Conservation (phyloP, 768 basidiomycete species). For the Russula olivacea region DNA sequence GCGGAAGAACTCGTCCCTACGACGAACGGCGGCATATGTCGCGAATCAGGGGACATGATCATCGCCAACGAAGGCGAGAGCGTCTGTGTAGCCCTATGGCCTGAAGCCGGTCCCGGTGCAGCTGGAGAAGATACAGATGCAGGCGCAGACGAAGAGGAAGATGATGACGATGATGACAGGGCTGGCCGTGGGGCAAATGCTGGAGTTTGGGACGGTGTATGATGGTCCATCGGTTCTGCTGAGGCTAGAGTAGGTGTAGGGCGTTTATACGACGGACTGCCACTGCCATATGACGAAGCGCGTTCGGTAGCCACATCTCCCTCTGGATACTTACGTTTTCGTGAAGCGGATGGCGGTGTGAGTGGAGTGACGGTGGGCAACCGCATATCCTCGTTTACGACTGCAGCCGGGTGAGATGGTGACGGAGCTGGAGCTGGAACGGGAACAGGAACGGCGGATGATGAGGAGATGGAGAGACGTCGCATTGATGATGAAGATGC, state of each 20-base stretch:
- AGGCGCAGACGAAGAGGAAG: background rate
- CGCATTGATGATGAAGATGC: slow-evolving; percentile 24
- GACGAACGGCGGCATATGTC: slow-evolving; percentile 26
- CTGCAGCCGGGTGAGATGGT: background rate
- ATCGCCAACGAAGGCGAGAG: slow-evolving; percentile 59
- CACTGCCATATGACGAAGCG: slow-evolving; percentile 17
- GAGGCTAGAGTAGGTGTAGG: slow-evolving; percentile 23
- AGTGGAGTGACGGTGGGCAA: slow-evolving; percentile 9
- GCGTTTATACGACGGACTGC: slow-evolving; percentile 20
- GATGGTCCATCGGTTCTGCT: slow-evolving; percentile 12
- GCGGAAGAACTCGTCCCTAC: slow-evolving; percentile 12
- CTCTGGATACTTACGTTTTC: slow-evolving; percentile 35
- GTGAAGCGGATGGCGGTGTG: slow-evolving; percentile 26
- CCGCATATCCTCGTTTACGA: slow-evolving; percentile 5
- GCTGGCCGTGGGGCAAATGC: background rate
- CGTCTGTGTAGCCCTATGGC: slow-evolving; percentile 37
- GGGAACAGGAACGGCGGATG: background rate
- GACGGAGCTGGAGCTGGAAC: background rate
- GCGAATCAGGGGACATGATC: slow-evolving; percentile 48
- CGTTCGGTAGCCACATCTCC: slow-evolving; percentile 18
- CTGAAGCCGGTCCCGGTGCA: slow-evolving; percentile 24
- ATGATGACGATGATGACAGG: slow-evolving; percentile 1
- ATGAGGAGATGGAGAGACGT: slow-evolving; percentile 12
- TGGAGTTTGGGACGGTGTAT: background rate
- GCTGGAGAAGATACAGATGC: background rate